Evolutionary conservation across 2,329 filamentous ascomycete species (phyloP).

Genomic region (Claviceps pazoutovae): DNA sequence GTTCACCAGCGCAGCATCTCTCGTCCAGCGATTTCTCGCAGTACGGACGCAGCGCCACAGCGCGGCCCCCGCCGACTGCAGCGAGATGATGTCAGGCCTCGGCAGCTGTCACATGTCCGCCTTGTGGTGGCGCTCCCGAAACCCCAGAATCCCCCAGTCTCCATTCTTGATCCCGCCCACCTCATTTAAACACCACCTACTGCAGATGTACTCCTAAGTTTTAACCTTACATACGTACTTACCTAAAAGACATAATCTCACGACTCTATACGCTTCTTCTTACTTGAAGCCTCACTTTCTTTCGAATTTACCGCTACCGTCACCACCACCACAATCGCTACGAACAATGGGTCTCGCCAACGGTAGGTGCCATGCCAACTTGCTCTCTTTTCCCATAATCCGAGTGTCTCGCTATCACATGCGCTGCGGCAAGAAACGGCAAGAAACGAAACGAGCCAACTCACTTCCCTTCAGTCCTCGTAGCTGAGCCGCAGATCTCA

Average conservation of each 20-base stretch:
- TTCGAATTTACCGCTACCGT: too few species aligned
- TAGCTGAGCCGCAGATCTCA: too few species aligned
- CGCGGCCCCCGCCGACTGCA: too few species aligned
- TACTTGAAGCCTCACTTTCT: too few species aligned
- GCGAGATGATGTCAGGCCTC: constrained; percentile 5
- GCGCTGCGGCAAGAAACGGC: not conserved
- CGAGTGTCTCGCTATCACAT: not conserved
- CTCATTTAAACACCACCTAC: too few species aligned
- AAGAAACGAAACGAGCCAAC: not conserved
- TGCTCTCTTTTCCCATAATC: not conserved
- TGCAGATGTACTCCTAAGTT: too few species aligned
- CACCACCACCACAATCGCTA: not conserved
- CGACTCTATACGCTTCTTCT: too few species aligned
- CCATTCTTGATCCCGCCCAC: not conserved
- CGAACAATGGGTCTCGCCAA: constrained; percentile 57
- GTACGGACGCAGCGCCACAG: too few species aligned
- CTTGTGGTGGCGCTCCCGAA: not conserved
- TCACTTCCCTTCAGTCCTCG: not conserved
- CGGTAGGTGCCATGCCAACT: constrained; percentile 28
- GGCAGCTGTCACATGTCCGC: constrained; percentile 5
- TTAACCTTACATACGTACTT: too few species aligned
- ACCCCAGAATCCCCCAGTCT: not conserved
- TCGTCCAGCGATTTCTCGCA: too few species aligned
- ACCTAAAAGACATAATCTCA: too few species aligned
- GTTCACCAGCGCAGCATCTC: too few species aligned